Evolutionary conservation across 345 rosid genomes (phyloP).

Genomic region (Hibiscus mutabilis): DNA sequence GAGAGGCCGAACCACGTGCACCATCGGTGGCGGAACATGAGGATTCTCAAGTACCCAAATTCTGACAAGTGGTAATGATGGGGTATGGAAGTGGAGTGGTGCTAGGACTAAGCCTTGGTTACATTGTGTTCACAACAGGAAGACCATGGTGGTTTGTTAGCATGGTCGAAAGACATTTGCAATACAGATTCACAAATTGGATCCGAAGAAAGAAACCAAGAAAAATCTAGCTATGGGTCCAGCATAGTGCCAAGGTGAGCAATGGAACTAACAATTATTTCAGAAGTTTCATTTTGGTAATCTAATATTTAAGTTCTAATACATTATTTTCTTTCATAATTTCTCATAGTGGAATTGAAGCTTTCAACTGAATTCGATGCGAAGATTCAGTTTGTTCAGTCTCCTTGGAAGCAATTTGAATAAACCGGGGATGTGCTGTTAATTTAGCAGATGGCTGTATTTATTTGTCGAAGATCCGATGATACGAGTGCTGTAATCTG

Average conservation of each 20-base stretch:
- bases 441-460: background rate
- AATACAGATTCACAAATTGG: background rate
- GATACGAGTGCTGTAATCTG: too few species aligned
- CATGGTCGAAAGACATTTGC: background rate
- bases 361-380: background rate
- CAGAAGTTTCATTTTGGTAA: too few species aligned
- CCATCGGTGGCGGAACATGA: too few species aligned
- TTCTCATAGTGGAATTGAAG: background rate
- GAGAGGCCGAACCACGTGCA: too few species aligned
- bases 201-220: background rate
- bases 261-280: background rate
- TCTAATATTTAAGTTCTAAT: too few species aligned
- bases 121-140: background rate
- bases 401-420: background rate
- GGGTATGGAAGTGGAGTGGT: too few species aligned
- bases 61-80: too few species aligned
- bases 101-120: background rate
- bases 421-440: background rate
- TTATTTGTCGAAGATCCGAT: background rate
- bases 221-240: background rate
- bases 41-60: too few species aligned
- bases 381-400: background rate
- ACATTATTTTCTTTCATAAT: too few species aligned
- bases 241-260: background rate
- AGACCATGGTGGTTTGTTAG: background rate